These are phyloP conservation scores for Candolleomyces aberdarensis DNA, from an alignment of 768 basidiomycete genomes.

Conservation along the genomic window DNA sequence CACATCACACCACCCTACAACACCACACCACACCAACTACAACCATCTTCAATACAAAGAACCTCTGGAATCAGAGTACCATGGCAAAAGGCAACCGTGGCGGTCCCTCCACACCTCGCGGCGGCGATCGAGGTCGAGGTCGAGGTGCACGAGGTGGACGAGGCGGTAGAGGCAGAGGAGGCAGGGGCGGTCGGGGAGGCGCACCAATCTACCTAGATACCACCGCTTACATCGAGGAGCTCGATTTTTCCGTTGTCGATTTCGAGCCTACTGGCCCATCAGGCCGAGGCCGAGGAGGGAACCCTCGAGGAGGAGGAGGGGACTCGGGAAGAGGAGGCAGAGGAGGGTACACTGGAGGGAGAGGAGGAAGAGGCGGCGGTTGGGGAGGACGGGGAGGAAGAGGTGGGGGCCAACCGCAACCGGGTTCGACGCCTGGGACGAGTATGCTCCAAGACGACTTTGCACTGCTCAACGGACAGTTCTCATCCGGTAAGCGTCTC, in stretches of 20 bases:
- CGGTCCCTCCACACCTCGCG: neutral
- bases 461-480: neutral
- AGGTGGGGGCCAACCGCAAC: neutral
- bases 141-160: neutral
- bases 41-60: too few species aligned
- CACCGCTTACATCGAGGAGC: too few species aligned
- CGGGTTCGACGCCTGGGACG: constrained; percentile 1
- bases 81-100: too few species aligned
- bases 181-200: neutral
- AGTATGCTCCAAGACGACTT: constrained; percentile 5
- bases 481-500: neutral
- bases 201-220: neutral
- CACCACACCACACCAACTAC: too few species aligned
- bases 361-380: neutral
- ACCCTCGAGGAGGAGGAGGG: neutral
- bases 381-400: neutral
- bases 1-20: too few species aligned
- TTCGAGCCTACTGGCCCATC: too few species aligned
- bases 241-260: too few species aligned
- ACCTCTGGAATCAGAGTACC: too few species aligned
- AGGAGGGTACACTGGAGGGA: neutral
- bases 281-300: neutral
- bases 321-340: neutral
- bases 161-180: neutral
- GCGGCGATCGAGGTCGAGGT: neutral